Percentiles rank a stretch among this genome's conserved stretches.
Conservation (phyloP, 169 alveolate genomes). For the Plasmodium sp. region DNA sequence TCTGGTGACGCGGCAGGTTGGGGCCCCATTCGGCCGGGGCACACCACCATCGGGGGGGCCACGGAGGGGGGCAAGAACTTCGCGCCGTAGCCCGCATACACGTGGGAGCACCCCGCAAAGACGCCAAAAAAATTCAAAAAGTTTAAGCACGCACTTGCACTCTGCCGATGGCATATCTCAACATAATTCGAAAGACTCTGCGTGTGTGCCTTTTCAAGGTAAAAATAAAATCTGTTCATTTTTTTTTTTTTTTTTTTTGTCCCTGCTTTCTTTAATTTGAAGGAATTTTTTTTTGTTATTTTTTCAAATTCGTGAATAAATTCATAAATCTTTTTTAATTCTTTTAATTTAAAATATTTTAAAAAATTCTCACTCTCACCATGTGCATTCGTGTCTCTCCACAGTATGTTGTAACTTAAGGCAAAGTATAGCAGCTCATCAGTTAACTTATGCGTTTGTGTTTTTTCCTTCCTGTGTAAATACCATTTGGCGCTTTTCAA, state of each 20-base stretch:
- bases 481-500: constrained; percentile 11
- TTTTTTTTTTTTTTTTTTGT: constrained; percentile 13
- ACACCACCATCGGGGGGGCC: constrained; percentile 6
- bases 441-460: constrained; percentile 28
- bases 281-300: constrained; percentile 38
- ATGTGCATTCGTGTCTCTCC: background rate
- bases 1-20: background rate
- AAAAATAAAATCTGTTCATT: background rate
- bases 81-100: background rate
- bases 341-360: constrained; percentile 42
- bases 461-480: constrained; percentile 1
- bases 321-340: constrained; percentile 43
- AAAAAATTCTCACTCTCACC: background rate
- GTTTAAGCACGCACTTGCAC: background rate
- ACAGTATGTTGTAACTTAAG: constrained; percentile 28
- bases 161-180: constrained; percentile 24
- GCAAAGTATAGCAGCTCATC: constrained; percentile 22
- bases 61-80: constrained; percentile 12
- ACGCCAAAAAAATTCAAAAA: constrained; percentile 34
- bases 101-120: background rate
- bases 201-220: background rate
- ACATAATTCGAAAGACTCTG: constrained; percentile 7
- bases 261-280: background rate
- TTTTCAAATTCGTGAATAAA: constrained; percentile 61
- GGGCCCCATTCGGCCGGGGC: background rate